Evolutionary conservation across 306 rosid genomes (phyloP).

Genomic region (Phaseolus lunatus): DNA sequence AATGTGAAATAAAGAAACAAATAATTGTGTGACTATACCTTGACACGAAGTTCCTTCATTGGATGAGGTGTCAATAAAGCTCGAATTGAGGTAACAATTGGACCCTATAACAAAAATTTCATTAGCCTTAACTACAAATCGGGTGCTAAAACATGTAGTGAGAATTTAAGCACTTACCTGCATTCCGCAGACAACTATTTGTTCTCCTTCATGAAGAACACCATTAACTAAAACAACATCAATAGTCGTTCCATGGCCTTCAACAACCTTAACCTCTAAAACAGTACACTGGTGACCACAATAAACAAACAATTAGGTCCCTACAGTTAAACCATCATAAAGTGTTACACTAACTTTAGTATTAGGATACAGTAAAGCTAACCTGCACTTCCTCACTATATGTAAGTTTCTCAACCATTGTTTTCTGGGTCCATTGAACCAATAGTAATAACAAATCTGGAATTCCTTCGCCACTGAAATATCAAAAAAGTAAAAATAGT

Average conservation of each 20-base stretch:
- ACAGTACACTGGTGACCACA: constrained; percentile 82
- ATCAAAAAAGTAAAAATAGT: constrained; percentile 40
- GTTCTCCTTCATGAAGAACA: constrained; percentile 98
- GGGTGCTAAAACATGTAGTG: constrained; percentile 4
- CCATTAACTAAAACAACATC: constrained; percentile 97
- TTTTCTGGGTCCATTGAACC: constrained; percentile 92
- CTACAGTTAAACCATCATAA: constrained; percentile 37
- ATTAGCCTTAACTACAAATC: constrained; percentile 28
- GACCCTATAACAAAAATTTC: constrained; percentile 62
- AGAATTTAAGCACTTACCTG: constrained; percentile 62
- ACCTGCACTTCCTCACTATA: constrained; percentile 94
- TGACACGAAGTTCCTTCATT: constrained; percentile 96
- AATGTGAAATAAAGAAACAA: background rate
- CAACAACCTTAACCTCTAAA: constrained; percentile 95
- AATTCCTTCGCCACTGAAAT: constrained; percentile 89
- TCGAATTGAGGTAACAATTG: constrained; percentile 88
- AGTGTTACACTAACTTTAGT: constrained; percentile 41
- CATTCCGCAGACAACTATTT: constrained; percentile 96
- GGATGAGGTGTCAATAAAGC: constrained; percentile 97
- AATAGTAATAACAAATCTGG: constrained; percentile 84
- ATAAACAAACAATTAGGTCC: constrained; percentile 50
- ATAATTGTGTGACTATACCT: constrained; percentile 55
- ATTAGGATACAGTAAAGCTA: constrained; percentile 38
- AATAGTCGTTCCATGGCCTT: constrained; percentile 97
- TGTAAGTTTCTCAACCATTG: constrained; percentile 89